A percentile compares a stretch with the other conserved stretches of the same genome.
These are phyloP conservation scores for Mortierella sp. DNA, from an alignment of 371 early-diverging fungal species.

Conservation along the genomic window DNA sequence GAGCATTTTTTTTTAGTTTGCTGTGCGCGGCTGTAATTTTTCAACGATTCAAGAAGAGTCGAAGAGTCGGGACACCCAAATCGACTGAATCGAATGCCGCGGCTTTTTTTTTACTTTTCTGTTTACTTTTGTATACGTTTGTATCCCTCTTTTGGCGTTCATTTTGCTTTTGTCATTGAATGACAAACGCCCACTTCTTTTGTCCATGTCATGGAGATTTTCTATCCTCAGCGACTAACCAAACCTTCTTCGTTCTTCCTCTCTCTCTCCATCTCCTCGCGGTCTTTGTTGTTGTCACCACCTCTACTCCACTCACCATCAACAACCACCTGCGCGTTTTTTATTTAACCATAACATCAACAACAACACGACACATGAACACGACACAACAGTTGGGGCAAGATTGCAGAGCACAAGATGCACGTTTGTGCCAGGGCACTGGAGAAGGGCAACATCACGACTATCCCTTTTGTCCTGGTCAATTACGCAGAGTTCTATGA, in stretches of 20 bases:
- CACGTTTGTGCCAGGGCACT: slow-evolving; percentile 48
- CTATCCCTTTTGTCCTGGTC: slow-evolving; percentile 51
- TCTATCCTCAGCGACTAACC: slow-evolving; percentile 7
- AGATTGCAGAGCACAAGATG: slow-evolving; percentile 59
- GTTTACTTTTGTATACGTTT: background rate
- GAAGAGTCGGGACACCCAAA: slow-evolving; percentile 4
- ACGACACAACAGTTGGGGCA: slow-evolving; percentile 42
- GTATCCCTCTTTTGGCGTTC: slow-evolving; percentile 1
- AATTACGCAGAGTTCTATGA: slow-evolving; percentile 56
- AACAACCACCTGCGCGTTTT: background rate
- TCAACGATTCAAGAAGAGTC: background rate
- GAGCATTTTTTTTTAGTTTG: slow-evolving; percentile 14
- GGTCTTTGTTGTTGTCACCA: background rate
- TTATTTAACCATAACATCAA: background rate
- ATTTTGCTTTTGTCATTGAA: background rate
- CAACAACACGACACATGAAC: background rate
- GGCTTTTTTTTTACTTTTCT: background rate
- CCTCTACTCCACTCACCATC: background rate
- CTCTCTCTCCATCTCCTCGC: background rate
- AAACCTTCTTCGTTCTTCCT: background rate
- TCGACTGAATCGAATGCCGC: background rate
- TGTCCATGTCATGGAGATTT: background rate
- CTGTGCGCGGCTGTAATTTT: slow-evolving; percentile 6
- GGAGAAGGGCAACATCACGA: slow-evolving; percentile 52
- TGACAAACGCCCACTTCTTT: background rate